Conservation (phyloP, 1,284 basidiomycete genomes). For the Inonotus obliquus region DNA sequence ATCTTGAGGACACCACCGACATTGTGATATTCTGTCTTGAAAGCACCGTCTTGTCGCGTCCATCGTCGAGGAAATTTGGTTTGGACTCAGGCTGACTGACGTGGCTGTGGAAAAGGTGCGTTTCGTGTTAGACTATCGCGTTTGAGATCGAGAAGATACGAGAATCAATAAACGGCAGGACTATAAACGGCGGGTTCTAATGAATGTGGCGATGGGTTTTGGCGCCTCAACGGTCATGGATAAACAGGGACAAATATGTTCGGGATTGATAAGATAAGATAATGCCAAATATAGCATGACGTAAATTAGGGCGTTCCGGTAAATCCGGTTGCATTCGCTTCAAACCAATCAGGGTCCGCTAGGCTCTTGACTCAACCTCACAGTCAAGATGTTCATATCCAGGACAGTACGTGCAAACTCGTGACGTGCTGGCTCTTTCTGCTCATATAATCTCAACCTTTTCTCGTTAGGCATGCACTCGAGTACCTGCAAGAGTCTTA, state of each 20-base stretch:
- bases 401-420: background rate
- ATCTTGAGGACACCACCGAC: slow-evolving; percentile 7
- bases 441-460: too few relatives aligned
- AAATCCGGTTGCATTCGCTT: too few relatives aligned
- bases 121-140: background rate
- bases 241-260: background rate
- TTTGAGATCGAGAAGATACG: too few relatives aligned
- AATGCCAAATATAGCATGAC: slow-evolving; percentile 3
- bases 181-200: too few relatives aligned
- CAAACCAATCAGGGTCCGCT: too few relatives aligned
- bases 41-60: background rate
- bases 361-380: too few relatives aligned
- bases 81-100: background rate
- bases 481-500: background rate
- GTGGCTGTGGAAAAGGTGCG: background rate
- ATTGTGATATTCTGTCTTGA: slow-evolving; percentile 5
- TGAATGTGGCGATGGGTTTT: background rate
- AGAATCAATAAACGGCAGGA: too few relatives aligned
- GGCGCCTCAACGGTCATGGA: background rate
- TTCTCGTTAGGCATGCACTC: background rate
- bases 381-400: background rate
- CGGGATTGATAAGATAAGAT: background rate
- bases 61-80: too few relatives aligned
- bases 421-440: too few relatives aligned
- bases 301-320: background rate